phyloP scores from a whole-genome alignment of 2,329 filamentous ascomycete genomes.

The Nothopassalora personata region DNA sequence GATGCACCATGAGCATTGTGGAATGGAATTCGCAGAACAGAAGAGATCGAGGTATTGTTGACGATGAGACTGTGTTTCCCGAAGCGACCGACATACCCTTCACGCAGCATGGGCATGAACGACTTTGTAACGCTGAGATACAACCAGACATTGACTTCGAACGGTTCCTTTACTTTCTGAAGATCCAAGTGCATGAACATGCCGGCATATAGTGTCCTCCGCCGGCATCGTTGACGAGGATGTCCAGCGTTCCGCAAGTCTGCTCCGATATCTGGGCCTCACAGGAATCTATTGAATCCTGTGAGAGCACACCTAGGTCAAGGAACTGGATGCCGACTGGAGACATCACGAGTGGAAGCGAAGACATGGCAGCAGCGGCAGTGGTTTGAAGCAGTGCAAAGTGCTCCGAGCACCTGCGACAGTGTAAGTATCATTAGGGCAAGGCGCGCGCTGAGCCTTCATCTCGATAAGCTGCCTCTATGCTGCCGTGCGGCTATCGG shows the following conservation, averaged over 20 bases:
- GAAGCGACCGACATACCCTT: slow-evolving; percentile 20
- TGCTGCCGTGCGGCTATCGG: too few relatives aligned
- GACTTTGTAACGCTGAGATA: slow-evolving; percentile 27
- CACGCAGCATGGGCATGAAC: slow-evolving; percentile 25
- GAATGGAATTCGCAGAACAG: slow-evolving; percentile 29
- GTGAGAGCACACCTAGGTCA: too few relatives aligned
- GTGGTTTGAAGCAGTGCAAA: too few relatives aligned
- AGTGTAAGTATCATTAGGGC: too few relatives aligned
- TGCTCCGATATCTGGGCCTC: too few relatives aligned
- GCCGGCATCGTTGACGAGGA: slow-evolving; percentile 47
- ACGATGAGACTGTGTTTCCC: slow-evolving; percentile 33
- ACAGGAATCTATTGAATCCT: too few relatives aligned
- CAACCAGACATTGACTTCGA: slow-evolving; percentile 34
- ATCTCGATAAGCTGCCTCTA: too few relatives aligned
- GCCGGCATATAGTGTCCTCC: slow-evolving; percentile 32
- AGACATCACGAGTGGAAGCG: too few relatives aligned
- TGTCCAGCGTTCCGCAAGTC: slow-evolving; percentile 32
- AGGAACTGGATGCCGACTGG: too few relatives aligned
- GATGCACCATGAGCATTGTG: slow-evolving; percentile 31
- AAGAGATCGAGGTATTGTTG: slow-evolving; percentile 35
- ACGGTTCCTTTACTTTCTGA: slow-evolving; percentile 24
- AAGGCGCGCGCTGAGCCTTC: too few relatives aligned
- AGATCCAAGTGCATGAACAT: slow-evolving; percentile 24
- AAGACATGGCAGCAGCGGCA: too few relatives aligned
- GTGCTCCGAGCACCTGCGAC: too few relatives aligned